Percentiles rank a stretch among this genome's conserved stretches.
phyloP scores from a whole-genome alignment of 2,329 filamentous ascomycete species.

The Neopestalotiopsis clavispora region DNA sequence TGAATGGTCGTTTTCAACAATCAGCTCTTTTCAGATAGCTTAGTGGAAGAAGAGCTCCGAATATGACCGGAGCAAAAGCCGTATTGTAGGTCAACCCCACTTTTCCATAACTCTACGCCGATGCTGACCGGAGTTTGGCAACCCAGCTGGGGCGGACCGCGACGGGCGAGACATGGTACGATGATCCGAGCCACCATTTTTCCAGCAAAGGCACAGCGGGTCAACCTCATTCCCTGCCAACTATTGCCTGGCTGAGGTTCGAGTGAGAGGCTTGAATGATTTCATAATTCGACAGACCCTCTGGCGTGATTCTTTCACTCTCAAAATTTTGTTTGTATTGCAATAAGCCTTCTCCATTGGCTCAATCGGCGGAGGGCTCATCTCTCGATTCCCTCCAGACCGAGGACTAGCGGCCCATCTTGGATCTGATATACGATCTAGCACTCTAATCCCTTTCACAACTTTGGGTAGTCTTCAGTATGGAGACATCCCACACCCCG shows the following conservation, averaged over 20 bases:
- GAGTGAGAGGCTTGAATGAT: background rate
- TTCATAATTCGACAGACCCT: background rate
- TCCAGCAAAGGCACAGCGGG: background rate
- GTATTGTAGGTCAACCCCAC: background rate
- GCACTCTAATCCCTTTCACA: background rate
- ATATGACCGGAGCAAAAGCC: background rate
- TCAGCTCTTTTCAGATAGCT: background rate
- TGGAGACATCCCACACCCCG: conserved; percentile 12
- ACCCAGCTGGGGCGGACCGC: background rate
- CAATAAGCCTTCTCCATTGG: background rate
- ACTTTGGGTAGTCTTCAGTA: background rate
- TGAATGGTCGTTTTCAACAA: background rate
- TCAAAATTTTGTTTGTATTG: background rate
- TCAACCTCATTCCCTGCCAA: background rate
- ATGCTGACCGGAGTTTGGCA: conserved; percentile 9
- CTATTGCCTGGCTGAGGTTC: background rate
- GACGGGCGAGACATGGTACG: background rate
- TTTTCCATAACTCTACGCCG: background rate
- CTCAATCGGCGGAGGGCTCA: background rate
- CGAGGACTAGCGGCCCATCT: background rate
- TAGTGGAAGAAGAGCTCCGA: background rate
- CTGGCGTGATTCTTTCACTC: background rate
- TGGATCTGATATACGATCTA: background rate
- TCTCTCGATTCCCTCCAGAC: background rate
- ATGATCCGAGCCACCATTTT: background rate